Evolutionary conservation across 2,329 filamentous ascomycete genomes (phyloP).

Genomic region (Pezicula rhizophila): DNA sequence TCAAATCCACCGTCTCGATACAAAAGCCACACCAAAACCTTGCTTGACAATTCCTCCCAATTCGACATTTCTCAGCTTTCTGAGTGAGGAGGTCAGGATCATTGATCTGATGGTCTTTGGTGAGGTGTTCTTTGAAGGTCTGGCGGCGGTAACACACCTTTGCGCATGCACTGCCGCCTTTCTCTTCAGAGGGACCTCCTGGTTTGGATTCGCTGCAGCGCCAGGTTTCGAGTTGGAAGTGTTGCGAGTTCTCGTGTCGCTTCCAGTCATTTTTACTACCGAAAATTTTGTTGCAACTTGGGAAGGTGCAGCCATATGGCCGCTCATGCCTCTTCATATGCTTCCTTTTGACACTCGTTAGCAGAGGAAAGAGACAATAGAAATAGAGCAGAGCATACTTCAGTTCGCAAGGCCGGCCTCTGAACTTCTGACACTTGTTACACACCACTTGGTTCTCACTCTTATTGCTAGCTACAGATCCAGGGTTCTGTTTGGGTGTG

Average conservation of each 20-base stretch:
- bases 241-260: slow-evolving; percentile 77
- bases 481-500: slow-evolving; percentile 15
- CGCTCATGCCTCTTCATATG: slow-evolving; percentile 75
- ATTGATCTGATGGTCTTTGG: slow-evolving; percentile 26
- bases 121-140: slow-evolving; percentile 57
- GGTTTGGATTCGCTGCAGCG: slow-evolving; percentile 49
- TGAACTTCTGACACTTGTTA: slow-evolving; percentile 39
- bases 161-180: slow-evolving; percentile 39
- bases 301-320: slow-evolving; percentile 77
- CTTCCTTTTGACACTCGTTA: slow-evolving; percentile 50
- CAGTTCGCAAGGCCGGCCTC: slow-evolving; percentile 47
- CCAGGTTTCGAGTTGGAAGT: slow-evolving; percentile 67
- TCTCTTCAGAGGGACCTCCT: no score
- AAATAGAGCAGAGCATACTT: slow-evolving; percentile 37
- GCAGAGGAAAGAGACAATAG: slow-evolving; percentile 1
- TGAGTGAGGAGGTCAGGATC: slow-evolving; percentile 26
- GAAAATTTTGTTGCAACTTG: slow-evolving; percentile 63
- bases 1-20: slow-evolving; percentile 38
- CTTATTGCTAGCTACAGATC: slow-evolving; percentile 20
- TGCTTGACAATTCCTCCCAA: slow-evolving; percentile 56
- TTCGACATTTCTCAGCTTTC: slow-evolving; percentile 47
- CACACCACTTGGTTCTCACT: slow-evolving; percentile 29
- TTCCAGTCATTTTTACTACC: slow-evolving; percentile 97
- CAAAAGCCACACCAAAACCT: slow-evolving; percentile 88
- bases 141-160: slow-evolving; percentile 53